Evolutionary conservation across 768 basidiomycete genomes (phyloP).

Genomic region (Boletus huronensis): DNA sequence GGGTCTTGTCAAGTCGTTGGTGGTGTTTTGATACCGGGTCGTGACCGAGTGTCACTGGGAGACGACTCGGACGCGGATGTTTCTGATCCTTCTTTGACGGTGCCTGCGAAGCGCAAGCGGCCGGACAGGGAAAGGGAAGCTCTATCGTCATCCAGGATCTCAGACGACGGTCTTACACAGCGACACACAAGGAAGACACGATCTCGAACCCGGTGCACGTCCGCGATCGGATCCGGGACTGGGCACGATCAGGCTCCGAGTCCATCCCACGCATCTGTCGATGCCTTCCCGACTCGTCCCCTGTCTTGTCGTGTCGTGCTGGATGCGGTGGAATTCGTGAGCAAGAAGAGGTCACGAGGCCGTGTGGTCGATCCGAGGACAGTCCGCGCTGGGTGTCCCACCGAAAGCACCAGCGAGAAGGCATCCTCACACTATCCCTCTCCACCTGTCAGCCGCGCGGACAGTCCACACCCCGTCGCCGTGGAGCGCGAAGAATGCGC

Average conservation of each 20-base stretch:
- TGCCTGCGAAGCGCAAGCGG: constrained; percentile 3
- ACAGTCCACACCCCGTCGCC: too few relatives aligned
- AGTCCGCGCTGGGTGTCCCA: background rate
- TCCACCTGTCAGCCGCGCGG: background rate
- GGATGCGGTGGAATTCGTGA: constrained; percentile 16
- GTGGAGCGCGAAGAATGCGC: background rate
- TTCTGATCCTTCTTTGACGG: background rate
- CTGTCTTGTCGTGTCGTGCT: constrained; percentile 7
- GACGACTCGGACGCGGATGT: background rate
- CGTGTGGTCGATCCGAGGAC: background rate
- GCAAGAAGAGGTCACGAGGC: background rate
- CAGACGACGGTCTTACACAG: background rate
- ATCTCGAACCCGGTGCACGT: background rate
- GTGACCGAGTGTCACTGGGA: too few relatives aligned
- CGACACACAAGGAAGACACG: background rate
- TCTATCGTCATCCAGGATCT: background rate
- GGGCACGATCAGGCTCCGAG: background rate
- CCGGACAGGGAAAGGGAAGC: background rate
- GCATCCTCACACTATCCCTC: constrained; percentile 4
- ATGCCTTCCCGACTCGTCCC: background rate
- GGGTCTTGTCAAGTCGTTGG: background rate
- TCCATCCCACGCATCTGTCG: background rate
- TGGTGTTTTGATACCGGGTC: background rate
- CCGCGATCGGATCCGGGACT: background rate
- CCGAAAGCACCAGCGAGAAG: background rate